These are phyloP conservation scores for Colletotrichum brevisporum DNA, from an alignment of 2,329 filamentous ascomycete species.

Conservation along the genomic window DNA sequence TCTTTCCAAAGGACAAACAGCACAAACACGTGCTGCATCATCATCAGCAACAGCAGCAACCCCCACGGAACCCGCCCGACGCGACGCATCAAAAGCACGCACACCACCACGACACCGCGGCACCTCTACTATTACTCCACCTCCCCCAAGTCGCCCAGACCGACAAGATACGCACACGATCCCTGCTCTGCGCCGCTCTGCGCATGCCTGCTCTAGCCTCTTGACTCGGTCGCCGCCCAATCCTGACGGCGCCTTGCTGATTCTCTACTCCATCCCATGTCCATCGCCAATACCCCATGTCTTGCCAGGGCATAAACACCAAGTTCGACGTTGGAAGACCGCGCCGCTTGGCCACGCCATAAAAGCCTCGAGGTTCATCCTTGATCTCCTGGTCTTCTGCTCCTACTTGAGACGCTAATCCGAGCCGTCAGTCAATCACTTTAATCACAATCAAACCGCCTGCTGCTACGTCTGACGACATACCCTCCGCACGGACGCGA, in stretches of 20 bases:
- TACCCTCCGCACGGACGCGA: slow-evolving; percentile 30
- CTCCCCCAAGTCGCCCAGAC: slow-evolving; percentile 4
- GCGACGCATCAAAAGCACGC: slow-evolving; percentile 23
- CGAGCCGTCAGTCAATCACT: slow-evolving; percentile 18
- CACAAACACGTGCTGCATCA: too few species aligned
- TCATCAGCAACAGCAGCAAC: too few species aligned
- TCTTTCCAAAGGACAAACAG: too few species aligned
- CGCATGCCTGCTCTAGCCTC: neutral
- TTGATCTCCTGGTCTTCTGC: slow-evolving; percentile 30
- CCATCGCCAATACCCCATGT: neutral
- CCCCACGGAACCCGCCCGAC: slow-evolving; percentile 36
- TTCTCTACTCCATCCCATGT: slow-evolving; percentile 25
- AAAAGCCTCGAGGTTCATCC: slow-evolving; percentile 36
- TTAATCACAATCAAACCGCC: slow-evolving; percentile 24
- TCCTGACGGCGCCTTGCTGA: slow-evolving; percentile 18
- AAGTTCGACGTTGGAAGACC: neutral
- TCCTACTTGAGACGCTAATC: slow-evolving; percentile 32
- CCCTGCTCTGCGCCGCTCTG: neutral
- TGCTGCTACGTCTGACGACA: slow-evolving; percentile 33
- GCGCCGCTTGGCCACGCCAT: neutral
- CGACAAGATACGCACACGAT: neutral
- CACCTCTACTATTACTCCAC: too few species aligned
- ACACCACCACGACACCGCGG: neutral
- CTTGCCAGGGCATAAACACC: neutral
- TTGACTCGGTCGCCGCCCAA: slow-evolving; percentile 28